Conservation (phyloP, 106 monocot genomes). For the Dendrobium officinale region DNA sequence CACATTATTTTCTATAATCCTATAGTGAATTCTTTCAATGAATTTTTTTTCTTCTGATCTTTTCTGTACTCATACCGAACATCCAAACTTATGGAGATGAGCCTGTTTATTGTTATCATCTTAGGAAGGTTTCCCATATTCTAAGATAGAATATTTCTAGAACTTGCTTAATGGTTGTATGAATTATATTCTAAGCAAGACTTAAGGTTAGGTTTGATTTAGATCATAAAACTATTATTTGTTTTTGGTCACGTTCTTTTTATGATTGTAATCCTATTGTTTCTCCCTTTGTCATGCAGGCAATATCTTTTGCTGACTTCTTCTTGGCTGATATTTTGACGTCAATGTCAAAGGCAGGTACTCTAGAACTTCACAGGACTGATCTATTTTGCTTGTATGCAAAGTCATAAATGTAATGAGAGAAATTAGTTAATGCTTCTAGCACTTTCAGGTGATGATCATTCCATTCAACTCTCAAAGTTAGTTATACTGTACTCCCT, state of each 20-base stretch:
- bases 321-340: slow-evolving; percentile 98
- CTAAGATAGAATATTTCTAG: background rate
- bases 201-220: background rate
- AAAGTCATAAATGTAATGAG: background rate
- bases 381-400: background rate
- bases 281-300: slow-evolving; percentile 35
- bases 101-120: background rate
- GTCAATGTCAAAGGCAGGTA: slow-evolving; percentile 89
- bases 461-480: background rate
- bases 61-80: background rate
- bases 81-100: slow-evolving; percentile 1
- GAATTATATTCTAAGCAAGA: background rate
- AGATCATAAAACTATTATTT: background rate
- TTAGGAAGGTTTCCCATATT: background rate
- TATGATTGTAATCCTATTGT: background rate
- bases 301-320: slow-evolving; percentile 92
- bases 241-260: background rate
- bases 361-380: background rate
- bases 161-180: background rate
- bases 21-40: background rate
- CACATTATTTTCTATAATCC: background rate
- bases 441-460: slow-evolving; percentile 8
- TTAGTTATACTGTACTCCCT: background rate
- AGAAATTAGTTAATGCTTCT: background rate
- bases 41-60: background rate